Percentiles rank a stretch among this genome's conserved stretches.
Evolutionary conservation across 805 yeast species (phyloP).

Genomic region (Candida takata): DNA sequence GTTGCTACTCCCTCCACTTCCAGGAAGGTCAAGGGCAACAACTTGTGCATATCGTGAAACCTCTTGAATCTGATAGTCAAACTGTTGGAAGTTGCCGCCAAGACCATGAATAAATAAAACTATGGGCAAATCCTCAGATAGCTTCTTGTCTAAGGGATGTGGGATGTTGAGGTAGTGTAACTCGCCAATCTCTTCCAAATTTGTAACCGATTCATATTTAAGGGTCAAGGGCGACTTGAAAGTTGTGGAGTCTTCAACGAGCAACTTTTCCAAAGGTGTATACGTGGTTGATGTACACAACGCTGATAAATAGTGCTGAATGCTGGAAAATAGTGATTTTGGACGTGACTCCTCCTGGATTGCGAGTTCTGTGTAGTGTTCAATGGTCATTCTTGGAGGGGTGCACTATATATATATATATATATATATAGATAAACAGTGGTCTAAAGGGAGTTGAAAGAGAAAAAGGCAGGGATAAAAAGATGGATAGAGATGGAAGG

Average conservation of each 20-base stretch:
- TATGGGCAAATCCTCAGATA: slow-evolving; percentile 36
- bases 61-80: slow-evolving; percentile 57
- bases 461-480: no score
- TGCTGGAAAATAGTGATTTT: background rate
- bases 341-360: slow-evolving; percentile 12
- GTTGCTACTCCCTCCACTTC: slow-evolving; percentile 61
- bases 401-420: no score
- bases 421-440: no score
- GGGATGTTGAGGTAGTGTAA: slow-evolving; percentile 12
- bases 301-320: background rate
- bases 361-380: slow-evolving; percentile 14
- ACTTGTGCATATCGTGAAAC: slow-evolving; percentile 54
- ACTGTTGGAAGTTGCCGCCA: slow-evolving; percentile 86
- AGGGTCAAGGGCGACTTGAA: slow-evolving; percentile 12
- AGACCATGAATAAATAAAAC: slow-evolving; percentile 75
- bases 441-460: no score
- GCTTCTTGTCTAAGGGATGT: slow-evolving; percentile 8
- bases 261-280: slow-evolving; percentile 13
- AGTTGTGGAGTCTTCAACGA: slow-evolving; percentile 14
- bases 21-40: slow-evolving; percentile 76
- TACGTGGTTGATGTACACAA: slow-evolving; percentile 1
- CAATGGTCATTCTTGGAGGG: slow-evolving; percentile 11
- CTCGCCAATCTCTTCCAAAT: slow-evolving; percentile 10
- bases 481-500: no score
- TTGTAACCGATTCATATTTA: slow-evolving; percentile 7